Evolutionary conservation across 441 rosid genomes (phyloP).

Genomic region (Bocquillonia castaneifolia): DNA sequence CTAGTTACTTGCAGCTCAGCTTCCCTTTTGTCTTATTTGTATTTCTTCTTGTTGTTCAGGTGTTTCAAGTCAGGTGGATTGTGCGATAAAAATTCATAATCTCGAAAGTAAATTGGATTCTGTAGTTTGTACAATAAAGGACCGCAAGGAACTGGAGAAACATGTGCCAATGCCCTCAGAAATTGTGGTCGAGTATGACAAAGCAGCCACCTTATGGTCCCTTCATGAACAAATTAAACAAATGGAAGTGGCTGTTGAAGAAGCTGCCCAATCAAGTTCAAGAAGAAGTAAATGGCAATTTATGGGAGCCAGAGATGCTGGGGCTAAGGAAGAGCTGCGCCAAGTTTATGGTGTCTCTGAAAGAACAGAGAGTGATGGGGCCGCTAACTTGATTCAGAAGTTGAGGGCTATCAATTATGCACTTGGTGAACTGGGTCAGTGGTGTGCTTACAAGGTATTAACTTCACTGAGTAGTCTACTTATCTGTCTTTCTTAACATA

Average conservation of each 20-base stretch:
- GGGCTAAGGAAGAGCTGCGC: slow-evolving; percentile 90
- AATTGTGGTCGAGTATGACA: slow-evolving; percentile 87
- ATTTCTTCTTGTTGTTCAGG: slow-evolving; percentile 46
- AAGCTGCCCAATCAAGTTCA: slow-evolving; percentile 86
- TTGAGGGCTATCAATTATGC: slow-evolving; percentile 92
- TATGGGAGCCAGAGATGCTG: slow-evolving; percentile 99
- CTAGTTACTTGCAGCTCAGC: slow-evolving; percentile 5
- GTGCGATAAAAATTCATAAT: slow-evolving; percentile 94
- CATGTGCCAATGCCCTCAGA: slow-evolving; percentile 98
- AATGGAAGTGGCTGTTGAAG: slow-evolving; percentile 84
- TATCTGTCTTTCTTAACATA: neutral
- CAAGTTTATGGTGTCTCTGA: slow-evolving; percentile 98
- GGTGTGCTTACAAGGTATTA: slow-evolving; percentile 98
- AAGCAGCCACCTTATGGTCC: slow-evolving; percentile 95
- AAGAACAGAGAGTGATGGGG: slow-evolving; percentile 98
- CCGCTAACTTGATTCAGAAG: slow-evolving; percentile 92
- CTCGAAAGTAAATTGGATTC: slow-evolving; percentile 97
- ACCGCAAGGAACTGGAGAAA: slow-evolving; percentile 95
- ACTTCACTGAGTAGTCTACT: slow-evolving; percentile 17
- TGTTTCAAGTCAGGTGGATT: slow-evolving; percentile 95
- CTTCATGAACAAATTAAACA: slow-evolving; percentile 91
- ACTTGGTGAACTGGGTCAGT: slow-evolving; percentile 94
- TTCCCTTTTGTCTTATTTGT: too few species aligned
- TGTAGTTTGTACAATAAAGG: slow-evolving; percentile 83
- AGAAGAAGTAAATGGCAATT: slow-evolving; percentile 98